Base-by-base conservation (phyloP, 306 rosid species). In the Urtica urens region DNA sequence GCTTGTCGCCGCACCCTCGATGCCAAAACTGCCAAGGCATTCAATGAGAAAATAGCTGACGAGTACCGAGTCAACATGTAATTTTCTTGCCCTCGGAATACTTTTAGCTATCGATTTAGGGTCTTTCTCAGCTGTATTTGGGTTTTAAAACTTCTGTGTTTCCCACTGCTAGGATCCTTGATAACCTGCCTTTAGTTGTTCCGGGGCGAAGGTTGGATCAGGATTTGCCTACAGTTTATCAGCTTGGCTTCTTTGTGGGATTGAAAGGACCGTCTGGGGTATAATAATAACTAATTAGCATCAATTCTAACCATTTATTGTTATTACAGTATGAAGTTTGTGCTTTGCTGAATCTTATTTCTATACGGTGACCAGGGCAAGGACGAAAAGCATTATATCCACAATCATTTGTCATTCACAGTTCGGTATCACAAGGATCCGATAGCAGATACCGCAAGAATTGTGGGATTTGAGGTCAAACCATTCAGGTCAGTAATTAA, bases 61-160 rank as follows among this genome's bases (percentile, higher is more conserved):
- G 95, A 90, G 63, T 90, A 90, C 69, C 84, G 94, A 57, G 95
- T 90, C 70, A 90, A 90, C 83, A 90, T 90, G 99, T 85, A 77
- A 46, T 22, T 22, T 53, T 57, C 38, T 8, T n/a, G 54, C 3
- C 18, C 54, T 42, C 42, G 13, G 22, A n/a, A 41, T 13, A 39
- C 24, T 62, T 23, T 10, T 8, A 18, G 12, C 26, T 18, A 13
- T 40, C 20, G 47, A 20, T 30, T 22, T 11, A 22, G 19, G 17
- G 3, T 53, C 15, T 26, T 8, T 6, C 26, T 41, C 21, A 24
- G 58, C 24, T 59, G 31, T 41, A 38, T 68, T 58, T 55, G 46
- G 30, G 35, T 34, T 49, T 56, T 28, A 53, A 59, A 54, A 35
- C 55, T 1, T 33, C 44, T 31, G 58, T 66, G 23, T 57, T 30